Conservation (phyloP, 2,329 filamentous ascomycete genomes). For the Ilyonectria destructans region DNA sequence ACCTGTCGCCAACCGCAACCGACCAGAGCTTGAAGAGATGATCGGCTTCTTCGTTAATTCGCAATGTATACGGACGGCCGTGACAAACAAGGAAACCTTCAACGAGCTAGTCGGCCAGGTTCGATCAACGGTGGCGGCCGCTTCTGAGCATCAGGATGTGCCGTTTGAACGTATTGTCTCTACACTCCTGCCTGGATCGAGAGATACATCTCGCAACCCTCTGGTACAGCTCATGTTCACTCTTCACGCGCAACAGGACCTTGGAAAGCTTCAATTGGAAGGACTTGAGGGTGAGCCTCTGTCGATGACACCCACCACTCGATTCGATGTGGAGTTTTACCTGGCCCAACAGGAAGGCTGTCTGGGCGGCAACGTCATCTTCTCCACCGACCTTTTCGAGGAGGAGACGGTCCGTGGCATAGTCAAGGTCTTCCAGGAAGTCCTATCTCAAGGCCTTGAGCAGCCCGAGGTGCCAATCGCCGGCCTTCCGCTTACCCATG, state of each 20-base stretch:
- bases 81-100: constrained; percentile 34
- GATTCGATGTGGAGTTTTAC: no score
- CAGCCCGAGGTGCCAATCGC: no score
- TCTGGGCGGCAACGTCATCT: no score
- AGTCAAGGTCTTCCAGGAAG: no score
- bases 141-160: constrained; percentile 44
- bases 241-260: constrained; percentile 40
- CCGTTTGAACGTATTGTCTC: constrained; percentile 42
- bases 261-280: no score
- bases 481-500: no score
- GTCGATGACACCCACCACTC: no score
- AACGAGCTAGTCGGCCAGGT: constrained; percentile 39
- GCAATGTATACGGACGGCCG: constrained; percentile 42
- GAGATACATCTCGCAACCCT: constrained; percentile 36
- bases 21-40: constrained; percentile 36
- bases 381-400: no score
- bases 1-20: constrained; percentile 38
- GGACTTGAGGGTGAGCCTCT: no score
- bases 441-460: no score
- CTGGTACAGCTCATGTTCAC: constrained; percentile 36
- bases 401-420: no score
- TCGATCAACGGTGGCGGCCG: constrained; percentile 16
- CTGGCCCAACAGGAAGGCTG: no score
- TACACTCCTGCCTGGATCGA: constrained; percentile 17
- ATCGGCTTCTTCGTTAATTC: constrained; percentile 48